These are phyloP conservation scores for Penicillium capsulatum DNA, from an alignment of 2,329 filamentous ascomycete species.

Conservation along the genomic window DNA sequence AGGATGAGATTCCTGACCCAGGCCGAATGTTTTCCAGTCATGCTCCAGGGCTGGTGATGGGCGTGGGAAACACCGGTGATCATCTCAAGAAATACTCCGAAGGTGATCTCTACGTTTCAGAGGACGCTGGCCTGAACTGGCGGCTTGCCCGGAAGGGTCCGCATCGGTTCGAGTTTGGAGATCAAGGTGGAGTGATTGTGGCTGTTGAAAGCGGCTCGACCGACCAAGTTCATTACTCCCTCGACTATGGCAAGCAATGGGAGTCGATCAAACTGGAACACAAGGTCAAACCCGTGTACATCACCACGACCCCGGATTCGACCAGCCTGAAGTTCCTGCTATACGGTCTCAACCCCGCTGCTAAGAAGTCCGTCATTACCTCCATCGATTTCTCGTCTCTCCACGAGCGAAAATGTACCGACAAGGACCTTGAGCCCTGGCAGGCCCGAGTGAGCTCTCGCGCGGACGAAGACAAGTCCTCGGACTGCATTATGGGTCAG, in stretches of 20 bases:
- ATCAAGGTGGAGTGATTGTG: slow-evolving; percentile 82
- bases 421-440: slow-evolving; percentile 76
- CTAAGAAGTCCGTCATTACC: slow-evolving; percentile 57
- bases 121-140: slow-evolving; percentile 88
- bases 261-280: slow-evolving; percentile 63
- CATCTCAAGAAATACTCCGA: slow-evolving; percentile 66
- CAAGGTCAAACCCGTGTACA: slow-evolving; percentile 64
- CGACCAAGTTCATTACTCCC: slow-evolving; percentile 65
- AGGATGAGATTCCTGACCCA: slow-evolving; percentile 59
- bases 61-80: slow-evolving; percentile 82
- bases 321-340: slow-evolving; percentile 89
- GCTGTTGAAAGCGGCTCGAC: slow-evolving; percentile 69
- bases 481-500: slow-evolving; percentile 92
- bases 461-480: slow-evolving; percentile 59
- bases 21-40: slow-evolving; percentile 90
- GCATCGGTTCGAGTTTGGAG: slow-evolving; percentile 95
- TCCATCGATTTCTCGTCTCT: slow-evolving; percentile 79
- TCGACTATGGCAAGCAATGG: slow-evolving; percentile 89
- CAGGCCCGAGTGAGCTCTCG: slow-evolving; percentile 61
- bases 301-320: slow-evolving; percentile 89
- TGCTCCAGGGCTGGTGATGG: slow-evolving; percentile 90
- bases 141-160: slow-evolving; percentile 66
- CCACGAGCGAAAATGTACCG: slow-evolving; percentile 72
- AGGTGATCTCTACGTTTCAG: slow-evolving; percentile 79
- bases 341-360: slow-evolving; percentile 57